Percentiles rank a stretch among this genome's conserved stretches.
These are phyloP conservation scores for Vitis rupestris DNA, from an alignment of 164 flowering plant genomes.

Conservation along the genomic window DNA sequence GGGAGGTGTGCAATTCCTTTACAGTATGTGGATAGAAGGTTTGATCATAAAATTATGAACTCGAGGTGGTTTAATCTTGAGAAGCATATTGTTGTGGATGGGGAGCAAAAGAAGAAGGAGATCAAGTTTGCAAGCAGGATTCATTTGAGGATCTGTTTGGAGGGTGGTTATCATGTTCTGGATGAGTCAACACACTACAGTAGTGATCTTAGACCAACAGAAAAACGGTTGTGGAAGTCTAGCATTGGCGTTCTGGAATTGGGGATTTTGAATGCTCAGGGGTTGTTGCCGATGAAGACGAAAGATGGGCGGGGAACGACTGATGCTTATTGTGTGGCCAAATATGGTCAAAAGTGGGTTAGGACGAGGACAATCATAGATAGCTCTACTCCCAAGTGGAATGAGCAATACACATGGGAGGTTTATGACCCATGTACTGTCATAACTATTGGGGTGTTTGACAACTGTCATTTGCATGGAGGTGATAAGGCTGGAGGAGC, in stretches of 20 bases:
- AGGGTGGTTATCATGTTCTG: conserved; percentile 68
- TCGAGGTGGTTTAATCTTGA: conserved; percentile 59
- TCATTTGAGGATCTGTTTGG: conserved; percentile 58
- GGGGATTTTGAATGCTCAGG: conserved; percentile 55
- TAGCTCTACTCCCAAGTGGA: conserved; percentile 52
- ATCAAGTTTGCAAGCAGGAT: conserved; percentile 54
- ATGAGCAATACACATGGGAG: conserved; percentile 66
- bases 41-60: conserved; percentile 50
- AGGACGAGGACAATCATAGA: conserved; percentile 55
- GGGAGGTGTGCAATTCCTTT: conserved; percentile 46
- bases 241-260: conserved; percentile 56
- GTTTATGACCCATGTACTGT: conserved; percentile 63
- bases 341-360: conserved; percentile 59
- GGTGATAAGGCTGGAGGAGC: conserved; percentile 32
- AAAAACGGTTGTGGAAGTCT: conserved; percentile 53
- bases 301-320: conserved; percentile 60
- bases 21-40: conserved; percentile 40
- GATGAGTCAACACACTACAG: conserved; percentile 67
- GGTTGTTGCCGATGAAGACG: conserved; percentile 58
- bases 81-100: conserved; percentile 46
- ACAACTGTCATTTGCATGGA: conserved; percentile 48
- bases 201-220: conserved; percentile 60
- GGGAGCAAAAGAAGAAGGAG: conserved; percentile 44
- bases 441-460: conserved; percentile 53
- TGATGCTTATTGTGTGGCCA: conserved; percentile 67